Base-by-base conservation (phyloP, 2,329 filamentous ascomycete species). In the Cercospora citrullina region DNA sequence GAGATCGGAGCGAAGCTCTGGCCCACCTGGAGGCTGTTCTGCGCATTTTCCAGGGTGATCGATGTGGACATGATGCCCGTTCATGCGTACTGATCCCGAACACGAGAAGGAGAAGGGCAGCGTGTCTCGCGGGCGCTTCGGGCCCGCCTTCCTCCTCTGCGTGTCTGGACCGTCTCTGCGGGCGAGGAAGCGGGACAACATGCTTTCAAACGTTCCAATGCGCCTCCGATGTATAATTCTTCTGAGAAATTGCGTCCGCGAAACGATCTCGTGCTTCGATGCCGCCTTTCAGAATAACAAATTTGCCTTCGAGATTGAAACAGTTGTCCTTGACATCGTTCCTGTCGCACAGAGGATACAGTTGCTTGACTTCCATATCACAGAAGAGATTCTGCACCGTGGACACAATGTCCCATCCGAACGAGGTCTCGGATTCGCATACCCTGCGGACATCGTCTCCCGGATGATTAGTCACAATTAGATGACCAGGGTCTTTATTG, bases 351-450 rank as follows among this genome's bases (percentile, higher is more conserved):
- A 60, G 58, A 21, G 21, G 58, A 30, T 60, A 60, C 6, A 60
- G 31, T 16, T 60, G 58, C 30, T 60, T 60, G 14, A 21, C 58
- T 14, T 60, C 28, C 58, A 60, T 42, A 60, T 60, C 58, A 33
- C 58, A 60, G 23, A 21, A 60, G 26, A 60, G 12, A 5, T 26
- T 36, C 58, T 39, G 58, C 31, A 60, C 31, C 9, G 58, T 60
- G 1, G 58, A 60, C 7, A 39, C 58, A n/a, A 60, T 60, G 18
- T 60, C 58, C 58, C 58, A 60, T 5, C 58, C 31, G 26, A 31
- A 60, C 7, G 58, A 60, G n/a, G 58, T 60, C 58, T 60, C 26
- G 14, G 58, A 60, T 21, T 60, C 58, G 30, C 58, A 60, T 16
- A 60, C 58, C 31, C 23, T 33, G 8, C 31, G 58, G 30, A 60